These are phyloP conservation scores for Smallanthus sonchifolius DNA, from an alignment of 129 eudicot species.

Conservation along the genomic window DNA sequence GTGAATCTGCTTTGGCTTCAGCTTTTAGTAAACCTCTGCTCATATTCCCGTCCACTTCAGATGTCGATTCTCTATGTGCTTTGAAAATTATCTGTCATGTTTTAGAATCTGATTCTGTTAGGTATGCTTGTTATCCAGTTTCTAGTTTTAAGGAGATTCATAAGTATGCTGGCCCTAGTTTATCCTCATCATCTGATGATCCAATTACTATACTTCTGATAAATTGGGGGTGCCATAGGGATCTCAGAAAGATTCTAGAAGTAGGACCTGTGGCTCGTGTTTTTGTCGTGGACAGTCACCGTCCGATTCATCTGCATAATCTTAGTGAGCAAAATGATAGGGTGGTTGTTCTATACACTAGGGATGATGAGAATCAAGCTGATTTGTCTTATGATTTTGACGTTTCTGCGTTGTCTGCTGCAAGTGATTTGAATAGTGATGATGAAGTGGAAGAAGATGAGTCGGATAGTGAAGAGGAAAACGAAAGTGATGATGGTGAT, in stretches of 20 bases:
- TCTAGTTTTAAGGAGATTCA: slow-evolving; percentile 83
- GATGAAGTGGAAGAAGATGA: slow-evolving; percentile 58
- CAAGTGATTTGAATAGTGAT: slow-evolving; percentile 74
- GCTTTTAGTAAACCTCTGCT: slow-evolving; percentile 55
- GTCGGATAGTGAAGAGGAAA: slow-evolving; percentile 37
- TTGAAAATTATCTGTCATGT: slow-evolving; percentile 74
- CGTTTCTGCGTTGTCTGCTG: slow-evolving; percentile 71
- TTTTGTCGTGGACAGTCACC: slow-evolving; percentile 85
- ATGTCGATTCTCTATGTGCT: slow-evolving; percentile 89
- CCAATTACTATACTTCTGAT: slow-evolving; percentile 70
- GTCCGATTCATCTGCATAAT: slow-evolving; percentile 93
- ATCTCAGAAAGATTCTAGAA: slow-evolving; percentile 53
- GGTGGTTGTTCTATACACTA: slow-evolving; percentile 72
- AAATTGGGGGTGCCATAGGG: slow-evolving; percentile 98
- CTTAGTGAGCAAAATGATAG: slow-evolving; percentile 58
- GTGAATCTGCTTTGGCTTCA: slow-evolving; percentile 64
- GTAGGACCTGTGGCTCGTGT: slow-evolving; percentile 57
- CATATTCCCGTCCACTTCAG: slow-evolving; percentile 88
- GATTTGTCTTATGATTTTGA: slow-evolving; percentile 76
- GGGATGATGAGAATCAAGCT: slow-evolving; percentile 81
- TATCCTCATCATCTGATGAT: slow-evolving; percentile 39
- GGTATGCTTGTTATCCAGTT: slow-evolving; percentile 87
- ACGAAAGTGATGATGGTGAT: slow-evolving; percentile 45
- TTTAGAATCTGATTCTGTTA: slow-evolving; percentile 87
- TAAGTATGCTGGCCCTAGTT: slow-evolving; percentile 56